phyloP scores from a whole-genome alignment of 2,329 filamentous ascomycete species.

The Sporothrix dimorphospora region DNA sequence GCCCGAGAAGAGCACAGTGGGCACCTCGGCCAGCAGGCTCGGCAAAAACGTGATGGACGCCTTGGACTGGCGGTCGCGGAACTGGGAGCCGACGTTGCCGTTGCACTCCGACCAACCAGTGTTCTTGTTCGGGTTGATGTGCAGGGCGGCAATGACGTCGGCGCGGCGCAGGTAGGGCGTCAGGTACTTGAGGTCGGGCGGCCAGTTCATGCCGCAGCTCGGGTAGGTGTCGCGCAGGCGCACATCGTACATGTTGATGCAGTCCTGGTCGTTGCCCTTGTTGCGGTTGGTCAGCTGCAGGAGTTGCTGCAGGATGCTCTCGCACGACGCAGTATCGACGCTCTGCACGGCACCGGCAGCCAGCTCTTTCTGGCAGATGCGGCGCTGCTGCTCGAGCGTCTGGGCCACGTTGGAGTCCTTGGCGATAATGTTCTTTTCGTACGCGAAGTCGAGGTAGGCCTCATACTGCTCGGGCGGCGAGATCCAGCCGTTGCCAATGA shows the following conservation, averaged over 20 bases:
- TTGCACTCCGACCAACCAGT: conserved; percentile 93
- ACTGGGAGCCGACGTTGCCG: conserved; percentile 72
- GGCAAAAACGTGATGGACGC: conserved; percentile 78
- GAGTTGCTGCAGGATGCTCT: conserved; percentile 73
- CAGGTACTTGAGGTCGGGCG: conserved; percentile 76
- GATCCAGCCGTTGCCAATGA: conserved; percentile 99
- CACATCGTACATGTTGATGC: conserved; percentile 97
- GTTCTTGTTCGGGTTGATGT: conserved; percentile 79
- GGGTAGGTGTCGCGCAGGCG: conserved; percentile 79
- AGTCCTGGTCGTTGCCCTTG: conserved; percentile 59
- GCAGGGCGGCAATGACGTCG: conserved; percentile 80
- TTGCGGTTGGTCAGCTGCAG: conserved; percentile 63
- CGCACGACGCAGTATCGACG: conserved; percentile 73
- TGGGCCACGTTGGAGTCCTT: conserved; percentile 66
- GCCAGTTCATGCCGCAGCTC: conserved; percentile 97
- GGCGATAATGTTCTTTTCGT: conserved; percentile 72
- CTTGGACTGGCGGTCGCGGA: conserved; percentile 69
- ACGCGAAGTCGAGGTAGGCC: conserved; percentile 80
- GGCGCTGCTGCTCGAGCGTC: conserved; percentile 68
- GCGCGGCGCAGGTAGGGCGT: conserved; percentile 80
- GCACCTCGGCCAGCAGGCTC: conserved; percentile 73
- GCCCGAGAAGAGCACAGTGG: conserved; percentile 87
- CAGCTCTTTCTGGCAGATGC: conserved; percentile 67
- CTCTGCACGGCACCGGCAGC: conserved; percentile 52
- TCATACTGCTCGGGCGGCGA: conserved; percentile 88